phyloP scores from a whole-genome alignment of 495 filamentous ascomycete species.

The Podospora fimiseda region DNA sequence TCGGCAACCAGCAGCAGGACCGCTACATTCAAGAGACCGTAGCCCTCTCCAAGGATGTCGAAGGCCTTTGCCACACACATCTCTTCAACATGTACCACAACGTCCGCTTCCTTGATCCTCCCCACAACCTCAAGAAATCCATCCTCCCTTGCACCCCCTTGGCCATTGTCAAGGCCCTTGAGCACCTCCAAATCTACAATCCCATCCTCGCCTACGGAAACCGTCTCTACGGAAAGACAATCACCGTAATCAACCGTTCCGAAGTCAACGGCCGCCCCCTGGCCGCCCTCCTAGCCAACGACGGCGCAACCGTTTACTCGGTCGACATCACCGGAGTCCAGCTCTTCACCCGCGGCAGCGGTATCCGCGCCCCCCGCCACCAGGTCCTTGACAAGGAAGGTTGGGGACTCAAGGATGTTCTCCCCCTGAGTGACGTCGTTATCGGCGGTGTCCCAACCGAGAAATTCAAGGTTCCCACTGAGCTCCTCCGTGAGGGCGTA shows the following conservation, averaged over 20 bases:
- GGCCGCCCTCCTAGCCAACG: conserved; percentile 92
- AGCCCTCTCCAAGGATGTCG: conserved; percentile 83
- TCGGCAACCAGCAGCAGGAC: conserved; percentile 66
- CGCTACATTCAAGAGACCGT: conserved; percentile 95
- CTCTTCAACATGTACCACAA: conserved; percentile 99
- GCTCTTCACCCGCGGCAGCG: conserved; percentile 79
- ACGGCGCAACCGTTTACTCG: conserved; percentile 90
- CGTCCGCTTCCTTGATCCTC: conserved; percentile 81
- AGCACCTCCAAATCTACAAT: conserved; percentile 94
- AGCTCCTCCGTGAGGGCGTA: conserved; percentile 75
- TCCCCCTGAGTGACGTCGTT: conserved; percentile 85
- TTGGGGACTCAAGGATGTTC: conserved; percentile 68
- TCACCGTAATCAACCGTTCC: conserved; percentile 90
- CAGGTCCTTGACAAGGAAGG: conserved; percentile 74
- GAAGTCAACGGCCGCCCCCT: conserved; percentile 93
- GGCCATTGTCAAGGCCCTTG: conserved; percentile 91
- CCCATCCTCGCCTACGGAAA: conserved; percentile 92
- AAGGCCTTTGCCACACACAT: conserved; percentile 87
- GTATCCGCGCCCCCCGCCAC: conserved; percentile 73
- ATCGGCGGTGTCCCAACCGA: conserved; percentile 88
- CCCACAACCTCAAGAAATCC: conserved; percentile 70
- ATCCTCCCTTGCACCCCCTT: conserved; percentile 93
- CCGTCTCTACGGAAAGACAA: conserved; percentile 79
- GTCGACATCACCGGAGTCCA: conserved; percentile 92
- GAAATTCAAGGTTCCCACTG: conserved; percentile 78